phyloP scores from a whole-genome alignment of 768 basidiomycete species.

The Amanita rimosa region DNA sequence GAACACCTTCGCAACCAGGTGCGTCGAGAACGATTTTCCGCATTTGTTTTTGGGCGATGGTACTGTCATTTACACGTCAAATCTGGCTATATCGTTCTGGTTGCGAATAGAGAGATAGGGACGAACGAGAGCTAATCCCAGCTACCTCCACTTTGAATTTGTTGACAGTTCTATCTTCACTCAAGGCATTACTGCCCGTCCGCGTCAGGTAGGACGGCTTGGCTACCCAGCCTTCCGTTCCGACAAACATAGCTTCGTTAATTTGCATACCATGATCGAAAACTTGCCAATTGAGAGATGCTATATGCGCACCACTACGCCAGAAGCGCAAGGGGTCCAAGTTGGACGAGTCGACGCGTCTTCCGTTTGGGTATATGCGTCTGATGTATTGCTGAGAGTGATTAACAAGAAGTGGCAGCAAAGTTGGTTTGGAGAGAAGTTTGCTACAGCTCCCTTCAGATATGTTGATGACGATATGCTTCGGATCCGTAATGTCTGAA shows the following conservation, averaged over 20 bases:
- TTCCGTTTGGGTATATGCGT: slow-evolving; percentile 47
- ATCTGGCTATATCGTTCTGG: neutral
- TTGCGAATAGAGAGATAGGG: neutral
- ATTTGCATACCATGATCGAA: slow-evolving; percentile 47
- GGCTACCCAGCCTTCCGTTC: slow-evolving; percentile 41
- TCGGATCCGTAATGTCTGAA: slow-evolving; percentile 28
- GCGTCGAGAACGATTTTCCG: slow-evolving; percentile 28
- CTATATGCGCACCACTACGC: slow-evolving; percentile 46
- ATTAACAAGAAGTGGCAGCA: slow-evolving; percentile 24
- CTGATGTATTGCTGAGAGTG: slow-evolving; percentile 35
- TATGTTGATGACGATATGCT: slow-evolving; percentile 48
- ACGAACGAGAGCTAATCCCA: slow-evolving; percentile 35
- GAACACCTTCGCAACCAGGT: slow-evolving; percentile 35
- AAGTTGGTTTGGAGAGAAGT: slow-evolving; percentile 24
- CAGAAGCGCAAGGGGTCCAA: slow-evolving; percentile 40
- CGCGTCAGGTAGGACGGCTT: slow-evolving; percentile 27
- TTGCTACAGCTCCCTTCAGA: slow-evolving; percentile 35
- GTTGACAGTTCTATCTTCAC: slow-evolving; percentile 8
- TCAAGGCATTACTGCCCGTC: slow-evolving; percentile 12
- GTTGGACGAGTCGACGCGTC: slow-evolving; percentile 45
- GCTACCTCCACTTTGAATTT: slow-evolving; percentile 23
- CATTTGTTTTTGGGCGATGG: slow-evolving; percentile 29
- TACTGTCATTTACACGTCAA: slow-evolving; percentile 19
- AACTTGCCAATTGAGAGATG: slow-evolving; percentile 52
- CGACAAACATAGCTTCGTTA: slow-evolving; percentile 54